A percentile compares a stretch with the other conserved stretches of the same genome.
Evolutionary conservation across 1,139 yeast genomes (phyloP).

Genomic region (Yamadazyma aaseri): DNA sequence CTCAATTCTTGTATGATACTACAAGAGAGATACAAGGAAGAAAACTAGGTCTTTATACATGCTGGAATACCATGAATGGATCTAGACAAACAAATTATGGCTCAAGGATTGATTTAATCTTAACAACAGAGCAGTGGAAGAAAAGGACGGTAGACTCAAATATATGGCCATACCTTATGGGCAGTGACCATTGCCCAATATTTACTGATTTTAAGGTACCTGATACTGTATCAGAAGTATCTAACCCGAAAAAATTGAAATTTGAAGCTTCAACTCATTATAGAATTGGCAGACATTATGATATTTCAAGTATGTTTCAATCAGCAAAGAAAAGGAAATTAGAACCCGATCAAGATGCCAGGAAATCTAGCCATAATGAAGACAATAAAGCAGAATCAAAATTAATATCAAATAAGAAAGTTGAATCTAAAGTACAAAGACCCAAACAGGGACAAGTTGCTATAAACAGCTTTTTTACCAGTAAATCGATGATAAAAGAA

Average conservation of each 20-base stretch:
- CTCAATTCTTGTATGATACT: slow-evolving; percentile 56
- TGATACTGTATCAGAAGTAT: background rate
- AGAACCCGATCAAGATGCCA: too few relatives aligned
- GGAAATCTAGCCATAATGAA: too few relatives aligned
- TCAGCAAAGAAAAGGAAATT: slow-evolving; percentile 12
- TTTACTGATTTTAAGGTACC: slow-evolving; percentile 56
- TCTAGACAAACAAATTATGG: slow-evolving; percentile 86
- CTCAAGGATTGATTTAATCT: slow-evolving; percentile 78
- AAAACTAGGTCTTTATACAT: slow-evolving; percentile 72
- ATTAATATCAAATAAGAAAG: too few relatives aligned
- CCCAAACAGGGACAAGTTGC: slow-evolving; percentile 1
- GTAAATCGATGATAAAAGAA: slow-evolving; percentile 1
- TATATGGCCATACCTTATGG: slow-evolving; percentile 68
- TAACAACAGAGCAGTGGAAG: slow-evolving; percentile 42
- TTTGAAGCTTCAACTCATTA: slow-evolving; percentile 60
- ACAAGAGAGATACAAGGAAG: slow-evolving; percentile 59
- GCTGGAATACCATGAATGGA: slow-evolving; percentile 83
- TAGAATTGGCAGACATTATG: slow-evolving; percentile 48
- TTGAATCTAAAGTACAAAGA: background rate
- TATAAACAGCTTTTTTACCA: background rate
- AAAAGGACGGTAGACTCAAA: slow-evolving; percentile 46
- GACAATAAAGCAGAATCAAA: slow-evolving; percentile 1
- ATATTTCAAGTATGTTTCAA: slow-evolving; percentile 52
- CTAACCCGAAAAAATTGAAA: slow-evolving; percentile 21
- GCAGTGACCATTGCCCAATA: slow-evolving; percentile 95